These are phyloP conservation scores for Galeopsis tetrahit DNA, from an alignment of 257 asterid genomes.

Conservation along the genomic window DNA sequence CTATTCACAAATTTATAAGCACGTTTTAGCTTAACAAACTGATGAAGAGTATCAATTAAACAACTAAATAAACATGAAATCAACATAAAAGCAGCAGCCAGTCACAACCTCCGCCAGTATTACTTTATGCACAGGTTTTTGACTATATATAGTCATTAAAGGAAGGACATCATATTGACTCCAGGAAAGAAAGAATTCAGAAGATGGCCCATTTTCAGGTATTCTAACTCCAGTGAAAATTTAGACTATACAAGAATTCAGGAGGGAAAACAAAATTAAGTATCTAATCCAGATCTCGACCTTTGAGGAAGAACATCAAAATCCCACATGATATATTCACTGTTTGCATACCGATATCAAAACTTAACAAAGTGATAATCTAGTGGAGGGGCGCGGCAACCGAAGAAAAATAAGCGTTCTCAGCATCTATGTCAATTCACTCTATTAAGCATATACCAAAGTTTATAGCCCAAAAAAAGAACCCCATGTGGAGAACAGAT, in stretches of 20 bases:
- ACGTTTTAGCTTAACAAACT: background rate
- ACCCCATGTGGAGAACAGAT: background rate
- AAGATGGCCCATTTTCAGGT: constrained; percentile 1
- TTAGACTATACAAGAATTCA: background rate
- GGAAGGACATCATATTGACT: background rate
- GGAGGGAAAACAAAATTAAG: background rate
- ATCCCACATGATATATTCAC: background rate
- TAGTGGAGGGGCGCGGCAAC: background rate
- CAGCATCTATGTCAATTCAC: background rate
- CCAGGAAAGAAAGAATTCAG: background rate
- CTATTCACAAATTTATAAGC: background rate
- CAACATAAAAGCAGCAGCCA: background rate
- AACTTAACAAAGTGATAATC: background rate
- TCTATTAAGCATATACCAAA: too few species aligned
- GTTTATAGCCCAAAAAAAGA: background rate
- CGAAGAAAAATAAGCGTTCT: background rate
- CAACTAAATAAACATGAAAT: background rate
- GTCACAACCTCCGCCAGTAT: background rate
- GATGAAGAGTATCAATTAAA: background rate
- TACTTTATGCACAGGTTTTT: background rate
- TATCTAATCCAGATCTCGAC: background rate
- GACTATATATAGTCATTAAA: background rate
- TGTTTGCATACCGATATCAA: background rate
- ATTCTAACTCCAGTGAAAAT: background rate
- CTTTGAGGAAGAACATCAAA: background rate